phyloP scores from a whole-genome alignment of 2,329 filamentous ascomycete species.

The Alternaria longipes region DNA sequence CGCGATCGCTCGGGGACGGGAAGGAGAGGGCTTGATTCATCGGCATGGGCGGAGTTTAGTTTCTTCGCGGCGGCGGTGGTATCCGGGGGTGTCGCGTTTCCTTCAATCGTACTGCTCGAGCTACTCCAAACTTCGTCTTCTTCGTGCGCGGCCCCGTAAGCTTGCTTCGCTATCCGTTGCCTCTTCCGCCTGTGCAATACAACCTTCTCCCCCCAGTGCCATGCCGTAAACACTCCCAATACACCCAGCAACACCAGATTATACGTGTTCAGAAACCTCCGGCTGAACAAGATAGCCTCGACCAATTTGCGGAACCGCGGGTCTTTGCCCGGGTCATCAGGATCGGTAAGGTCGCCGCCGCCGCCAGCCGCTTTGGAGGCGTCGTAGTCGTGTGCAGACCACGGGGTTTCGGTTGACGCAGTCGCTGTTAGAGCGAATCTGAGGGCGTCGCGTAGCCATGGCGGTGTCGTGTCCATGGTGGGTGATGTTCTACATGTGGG shows the following conservation, averaged over 20 bases:
- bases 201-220: conserved; percentile 49
- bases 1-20: conserved; percentile 4
- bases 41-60: conserved; percentile 15
- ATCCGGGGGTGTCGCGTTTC: conserved; percentile 47
- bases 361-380: conserved; percentile 13
- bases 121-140: conserved; percentile 44
- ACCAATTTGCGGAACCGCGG: conserved; percentile 49
- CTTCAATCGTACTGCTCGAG: conserved; percentile 53
- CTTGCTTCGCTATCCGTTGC: neutral
- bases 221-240: conserved; percentile 48
- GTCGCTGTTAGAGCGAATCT: conserved; percentile 38
- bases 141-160: neutral
- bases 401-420: conserved; percentile 30
- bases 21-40: conserved; percentile 50
- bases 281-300: conserved; percentile 51
- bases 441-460: conserved; percentile 36
- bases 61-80: conserved; percentile 22
- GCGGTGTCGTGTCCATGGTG: conserved; percentile 18
- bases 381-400: conserved; percentile 16
- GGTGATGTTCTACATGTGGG: conserved; percentile 1
- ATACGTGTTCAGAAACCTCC: conserved; percentile 52
- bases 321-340: conserved; percentile 47
- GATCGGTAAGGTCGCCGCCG: conserved; percentile 29
- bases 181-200: conserved; percentile 26
- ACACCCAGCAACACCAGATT: conserved; percentile 52